Conservation (phyloP, 768 basidiomycete genomes). For the Omphalotus guepiniiformis region DNA sequence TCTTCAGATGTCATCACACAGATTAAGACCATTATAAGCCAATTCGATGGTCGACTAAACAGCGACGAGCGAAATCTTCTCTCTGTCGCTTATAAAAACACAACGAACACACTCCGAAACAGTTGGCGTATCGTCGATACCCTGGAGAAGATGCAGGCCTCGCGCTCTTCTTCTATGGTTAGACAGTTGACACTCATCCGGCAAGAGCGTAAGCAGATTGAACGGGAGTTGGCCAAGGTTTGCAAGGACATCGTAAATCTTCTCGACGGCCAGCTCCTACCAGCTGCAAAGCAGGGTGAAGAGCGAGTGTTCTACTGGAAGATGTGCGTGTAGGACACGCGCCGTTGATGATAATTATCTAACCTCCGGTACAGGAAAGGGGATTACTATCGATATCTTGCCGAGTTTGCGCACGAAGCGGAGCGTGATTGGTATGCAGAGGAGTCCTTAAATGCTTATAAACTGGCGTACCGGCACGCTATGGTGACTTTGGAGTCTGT, state of each 20-base stretch:
- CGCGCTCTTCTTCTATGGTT: constrained; percentile 34
- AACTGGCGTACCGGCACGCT: constrained; percentile 82
- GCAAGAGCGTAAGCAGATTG: constrained; percentile 70
- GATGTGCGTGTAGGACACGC: constrained; percentile 46
- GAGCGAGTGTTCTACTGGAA: constrained; percentile 89
- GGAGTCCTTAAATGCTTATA: constrained; percentile 80
- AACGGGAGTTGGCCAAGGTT: constrained; percentile 68
- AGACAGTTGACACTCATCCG: constrained; percentile 65
- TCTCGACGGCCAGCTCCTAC: constrained; percentile 47
- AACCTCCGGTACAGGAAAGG: constrained; percentile 57
- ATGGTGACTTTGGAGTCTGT: constrained; percentile 66
- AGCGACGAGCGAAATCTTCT: constrained; percentile 87
- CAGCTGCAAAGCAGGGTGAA: constrained; percentile 65
- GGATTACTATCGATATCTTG: constrained; percentile 89
- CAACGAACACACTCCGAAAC: constrained; percentile 76
- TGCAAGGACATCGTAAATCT: constrained; percentile 78
- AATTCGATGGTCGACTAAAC: constrained; percentile 63
- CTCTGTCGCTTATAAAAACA: constrained; percentile 88
- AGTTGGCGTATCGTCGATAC: constrained; percentile 82
- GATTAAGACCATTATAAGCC: constrained; percentile 70
- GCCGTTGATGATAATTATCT: background rate
- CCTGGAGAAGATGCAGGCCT: constrained; percentile 65
- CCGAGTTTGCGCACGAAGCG: constrained; percentile 74
- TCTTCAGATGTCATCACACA: constrained; percentile 67
- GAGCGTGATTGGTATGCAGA: constrained; percentile 67